Evolutionary conservation across 495 filamentous ascomycete species (phyloP).

Genomic region (Schizothecium vesticola): DNA sequence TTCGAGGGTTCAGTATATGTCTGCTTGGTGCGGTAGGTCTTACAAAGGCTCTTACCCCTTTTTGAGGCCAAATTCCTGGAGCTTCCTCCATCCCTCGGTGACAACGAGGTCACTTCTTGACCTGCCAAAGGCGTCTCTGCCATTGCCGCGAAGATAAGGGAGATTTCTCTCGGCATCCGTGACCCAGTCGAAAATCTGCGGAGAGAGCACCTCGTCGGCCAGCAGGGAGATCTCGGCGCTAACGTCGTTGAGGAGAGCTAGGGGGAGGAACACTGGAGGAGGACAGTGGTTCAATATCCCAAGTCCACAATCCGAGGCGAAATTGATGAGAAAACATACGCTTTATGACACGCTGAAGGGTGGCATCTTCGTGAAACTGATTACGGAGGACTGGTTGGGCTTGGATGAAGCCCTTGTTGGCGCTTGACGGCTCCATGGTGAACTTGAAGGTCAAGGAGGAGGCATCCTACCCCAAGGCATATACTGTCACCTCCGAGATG

Average conservation of each 20-base stretch:
- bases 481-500: not conserved
- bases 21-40: not conserved
- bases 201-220: slow-evolving; percentile 42
- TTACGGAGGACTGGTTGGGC: slow-evolving; percentile 38
- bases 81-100: slow-evolving; percentile 51
- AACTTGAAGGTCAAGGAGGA: not conserved
- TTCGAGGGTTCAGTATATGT: not conserved
- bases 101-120: slow-evolving; percentile 45
- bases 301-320: not conserved
- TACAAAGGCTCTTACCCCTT: slow-evolving; percentile 33
- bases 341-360: slow-evolving; percentile 37
- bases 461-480: not conserved
- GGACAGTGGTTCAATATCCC: not conserved
- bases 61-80: slow-evolving; percentile 48
- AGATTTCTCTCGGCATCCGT: slow-evolving; percentile 55
- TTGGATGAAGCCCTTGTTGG: slow-evolving; percentile 48
- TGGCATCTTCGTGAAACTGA: slow-evolving; percentile 45
- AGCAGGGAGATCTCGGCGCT: slow-evolving; percentile 36
- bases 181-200: slow-evolving; percentile 44
- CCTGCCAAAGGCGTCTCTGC: slow-evolving; percentile 47
- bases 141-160: slow-evolving; percentile 47
- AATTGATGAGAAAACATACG: slow-evolving; percentile 23
- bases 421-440: slow-evolving; percentile 40
- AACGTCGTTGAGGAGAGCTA: slow-evolving; percentile 29
- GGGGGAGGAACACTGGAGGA: slow-evolving; percentile 43